phyloP scores from a whole-genome alignment of 139 green algal species.

The Klebsormidium nitens region DNA sequence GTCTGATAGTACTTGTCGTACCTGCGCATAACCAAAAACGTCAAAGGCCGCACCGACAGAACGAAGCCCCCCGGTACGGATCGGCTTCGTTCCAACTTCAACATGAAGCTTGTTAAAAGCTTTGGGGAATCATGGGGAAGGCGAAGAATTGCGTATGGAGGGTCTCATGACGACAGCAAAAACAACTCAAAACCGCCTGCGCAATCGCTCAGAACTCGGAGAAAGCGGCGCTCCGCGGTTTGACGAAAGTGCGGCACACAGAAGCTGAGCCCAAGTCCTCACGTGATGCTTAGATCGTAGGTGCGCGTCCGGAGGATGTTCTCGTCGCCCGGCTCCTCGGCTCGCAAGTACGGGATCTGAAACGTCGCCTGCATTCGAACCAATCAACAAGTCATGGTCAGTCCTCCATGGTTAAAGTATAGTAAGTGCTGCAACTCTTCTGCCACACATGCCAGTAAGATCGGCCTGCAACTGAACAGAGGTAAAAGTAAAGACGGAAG shows the following conservation, averaged over 20 bases:
- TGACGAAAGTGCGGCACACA: background rate
- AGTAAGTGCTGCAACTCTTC: no score
- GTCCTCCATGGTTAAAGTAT: background rate
- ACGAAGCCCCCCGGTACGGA: no score
- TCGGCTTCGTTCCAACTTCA: no score
- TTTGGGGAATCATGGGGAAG: background rate
- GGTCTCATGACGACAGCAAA: no score
- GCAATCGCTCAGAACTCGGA: background rate
- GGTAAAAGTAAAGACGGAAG: no score
- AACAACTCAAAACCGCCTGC: no score
- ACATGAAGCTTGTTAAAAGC: constrained; percentile 3
- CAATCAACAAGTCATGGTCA: constrained; percentile 1
- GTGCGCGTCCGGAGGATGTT: constrained; percentile 52
- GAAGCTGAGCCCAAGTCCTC: background rate
- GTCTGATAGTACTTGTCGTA: constrained; percentile 61
- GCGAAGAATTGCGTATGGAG: no score
- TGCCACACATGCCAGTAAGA: background rate
- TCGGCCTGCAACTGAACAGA: background rate
- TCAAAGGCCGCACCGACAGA: no score
- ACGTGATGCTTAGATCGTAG: constrained; percentile 54
- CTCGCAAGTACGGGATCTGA: constrained; percentile 13
- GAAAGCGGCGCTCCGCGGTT: background rate
- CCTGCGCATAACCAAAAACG: constrained; percentile 12
- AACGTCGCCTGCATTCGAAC: constrained; percentile 30
- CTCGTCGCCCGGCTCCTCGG: constrained; percentile 35